Percentiles rank a stretch among this genome's conserved stretches.
phyloP scores from a whole-genome alignment of 176 grass and related monocot genomes.

The Coix lacrymajobi region DNA sequence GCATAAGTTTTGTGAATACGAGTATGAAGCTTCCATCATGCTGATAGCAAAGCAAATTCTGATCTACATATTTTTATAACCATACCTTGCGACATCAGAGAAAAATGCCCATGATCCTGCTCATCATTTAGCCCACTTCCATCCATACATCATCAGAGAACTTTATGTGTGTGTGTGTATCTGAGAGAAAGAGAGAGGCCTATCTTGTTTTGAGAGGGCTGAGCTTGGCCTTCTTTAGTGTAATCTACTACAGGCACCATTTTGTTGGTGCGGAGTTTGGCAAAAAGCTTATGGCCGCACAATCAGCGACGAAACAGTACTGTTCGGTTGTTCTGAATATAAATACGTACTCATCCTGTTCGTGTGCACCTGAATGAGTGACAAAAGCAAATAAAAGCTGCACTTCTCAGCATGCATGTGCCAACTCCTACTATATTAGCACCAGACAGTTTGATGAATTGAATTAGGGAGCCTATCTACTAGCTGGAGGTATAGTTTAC shows the following conservation, averaged over 20 bases:
- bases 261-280: conserved; percentile 37
- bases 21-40: conserved; percentile 33
- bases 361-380: conserved; percentile 6
- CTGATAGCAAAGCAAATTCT: conserved; percentile 22
- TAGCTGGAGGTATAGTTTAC: background rate
- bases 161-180: background rate
- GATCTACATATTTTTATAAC: conserved; percentile 1
- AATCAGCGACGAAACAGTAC: background rate
- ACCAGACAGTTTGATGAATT: conserved; percentile 2
- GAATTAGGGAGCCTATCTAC: background rate
- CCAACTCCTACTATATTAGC: conserved; percentile 12
- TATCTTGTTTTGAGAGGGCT: background rate
- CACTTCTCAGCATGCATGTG: background rate
- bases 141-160: conserved; percentile 20
- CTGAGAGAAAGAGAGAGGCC: background rate
- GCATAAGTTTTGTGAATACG: background rate
- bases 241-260: conserved; percentile 13
- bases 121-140: conserved; percentile 36
- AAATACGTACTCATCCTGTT: background rate
- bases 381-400: background rate
- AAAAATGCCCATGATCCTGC: conserved; percentile 22
- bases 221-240: conserved; percentile 18
- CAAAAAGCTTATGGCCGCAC: conserved; percentile 31
- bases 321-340: conserved; percentile 1
- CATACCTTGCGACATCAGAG: conserved; percentile 10